Conservation (phyloP, 495 filamentous ascomycete genomes). For the Neurospora tetraspora region DNA sequence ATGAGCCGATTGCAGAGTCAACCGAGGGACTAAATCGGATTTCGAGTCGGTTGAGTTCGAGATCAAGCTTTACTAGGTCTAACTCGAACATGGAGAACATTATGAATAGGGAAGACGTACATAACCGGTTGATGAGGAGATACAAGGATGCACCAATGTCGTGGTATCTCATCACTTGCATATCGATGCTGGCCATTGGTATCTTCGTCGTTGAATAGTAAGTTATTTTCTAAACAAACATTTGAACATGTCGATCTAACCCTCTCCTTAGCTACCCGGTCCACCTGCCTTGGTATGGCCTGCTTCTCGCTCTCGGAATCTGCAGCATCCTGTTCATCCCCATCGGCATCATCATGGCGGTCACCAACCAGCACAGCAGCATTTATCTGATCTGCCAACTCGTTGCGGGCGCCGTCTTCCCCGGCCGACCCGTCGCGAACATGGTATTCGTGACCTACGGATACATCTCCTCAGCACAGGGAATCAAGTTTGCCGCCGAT, state of each 20-base stretch:
- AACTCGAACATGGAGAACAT: too few species aligned
- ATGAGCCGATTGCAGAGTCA: slow-evolving; percentile 30
- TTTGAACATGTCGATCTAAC: slow-evolving; percentile 8
- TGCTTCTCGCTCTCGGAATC: slow-evolving; percentile 64
- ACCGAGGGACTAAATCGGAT: slow-evolving; percentile 8
- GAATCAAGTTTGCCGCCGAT: slow-evolving; percentile 77
- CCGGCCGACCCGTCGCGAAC: slow-evolving; percentile 73
- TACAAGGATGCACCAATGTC: slow-evolving; percentile 65
- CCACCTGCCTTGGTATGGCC: slow-evolving; percentile 67
- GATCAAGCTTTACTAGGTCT: too few species aligned
- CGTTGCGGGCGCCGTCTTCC: slow-evolving; percentile 67
- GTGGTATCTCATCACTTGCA: slow-evolving; percentile 66
- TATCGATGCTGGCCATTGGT: slow-evolving; percentile 59
- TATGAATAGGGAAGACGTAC: slow-evolving; percentile 60
- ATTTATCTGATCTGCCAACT: slow-evolving; percentile 79
- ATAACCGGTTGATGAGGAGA: slow-evolving; percentile 64
- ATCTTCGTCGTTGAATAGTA: slow-evolving; percentile 79
- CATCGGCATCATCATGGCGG: slow-evolving; percentile 77
- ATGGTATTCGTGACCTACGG: slow-evolving; percentile 87
- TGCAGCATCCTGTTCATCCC: slow-evolving; percentile 66
- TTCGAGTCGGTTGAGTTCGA: slow-evolving; percentile 1
- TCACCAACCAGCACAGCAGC: slow-evolving; percentile 72
- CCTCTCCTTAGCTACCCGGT: slow-evolving; percentile 50
- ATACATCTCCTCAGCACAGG: slow-evolving; percentile 72
- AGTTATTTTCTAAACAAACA: too few species aligned